These are phyloP conservation scores for Galerina marginata DNA, from an alignment of 768 basidiomycete species.

Conservation along the genomic window DNA sequence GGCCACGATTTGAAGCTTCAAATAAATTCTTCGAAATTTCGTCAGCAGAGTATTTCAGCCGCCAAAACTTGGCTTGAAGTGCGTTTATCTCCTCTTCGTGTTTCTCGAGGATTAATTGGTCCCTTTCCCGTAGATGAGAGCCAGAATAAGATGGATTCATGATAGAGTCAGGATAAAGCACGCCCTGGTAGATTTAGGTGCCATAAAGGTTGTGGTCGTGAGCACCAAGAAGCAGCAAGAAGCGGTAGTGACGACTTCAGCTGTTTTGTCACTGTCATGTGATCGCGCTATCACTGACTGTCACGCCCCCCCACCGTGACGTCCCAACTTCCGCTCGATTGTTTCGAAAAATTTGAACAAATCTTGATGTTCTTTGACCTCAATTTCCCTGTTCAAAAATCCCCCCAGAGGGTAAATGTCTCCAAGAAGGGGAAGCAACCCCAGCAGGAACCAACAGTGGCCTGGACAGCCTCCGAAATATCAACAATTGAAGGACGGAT, in stretches of 20 bases:
- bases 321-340: neutral
- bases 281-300: neutral
- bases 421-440: slow-evolving; percentile 64
- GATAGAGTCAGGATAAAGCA: neutral
- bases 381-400: slow-evolving; percentile 58
- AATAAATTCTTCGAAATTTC: slow-evolving; percentile 43
- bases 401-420: slow-evolving; percentile 32
- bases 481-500: slow-evolving; percentile 63
- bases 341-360: no score
- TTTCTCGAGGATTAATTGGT: slow-evolving; percentile 39
- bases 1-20: slow-evolving; percentile 39
- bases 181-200: no score
- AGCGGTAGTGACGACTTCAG: neutral
- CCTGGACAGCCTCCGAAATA: slow-evolving; percentile 63
- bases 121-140: slow-evolving; percentile 39
- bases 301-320: neutral
- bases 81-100: slow-evolving; percentile 36
- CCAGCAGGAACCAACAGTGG: slow-evolving; percentile 29
- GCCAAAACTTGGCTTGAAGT: slow-evolving; percentile 36
- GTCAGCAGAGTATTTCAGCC: slow-evolving; percentile 38
- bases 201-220: neutral
- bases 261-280: slow-evolving; percentile 1
- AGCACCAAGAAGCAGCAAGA: neutral
- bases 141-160: slow-evolving; percentile 32
- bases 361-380: slow-evolving; percentile 68